These are phyloP conservation scores for Trichoderma semiorbis DNA, from an alignment of 2,329 filamentous ascomycete genomes.

Conservation along the genomic window DNA sequence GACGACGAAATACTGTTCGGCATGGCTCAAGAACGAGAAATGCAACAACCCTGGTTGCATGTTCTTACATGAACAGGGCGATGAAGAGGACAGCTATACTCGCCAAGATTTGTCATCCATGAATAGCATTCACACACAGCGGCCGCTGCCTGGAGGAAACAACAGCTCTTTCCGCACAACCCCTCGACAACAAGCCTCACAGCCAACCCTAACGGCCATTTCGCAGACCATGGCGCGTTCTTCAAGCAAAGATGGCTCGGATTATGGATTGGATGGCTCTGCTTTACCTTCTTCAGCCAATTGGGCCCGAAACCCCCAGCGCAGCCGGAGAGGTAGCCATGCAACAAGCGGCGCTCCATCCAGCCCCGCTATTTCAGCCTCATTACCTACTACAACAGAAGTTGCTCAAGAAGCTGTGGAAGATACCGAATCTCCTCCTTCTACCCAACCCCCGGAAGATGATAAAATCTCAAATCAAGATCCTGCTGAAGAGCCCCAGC, in stretches of 20 bases:
- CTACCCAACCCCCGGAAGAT: constrained; percentile 12
- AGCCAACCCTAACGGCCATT: constrained; percentile 38
- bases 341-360: constrained; percentile 77
- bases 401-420: constrained; percentile 43
- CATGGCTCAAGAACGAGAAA: constrained; percentile 88
- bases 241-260: constrained; percentile 72
- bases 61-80: constrained; percentile 96
- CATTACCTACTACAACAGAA: constrained; percentile 53
- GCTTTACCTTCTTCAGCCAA: constrained; percentile 91
- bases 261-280: constrained; percentile 71
- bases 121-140: constrained; percentile 81
- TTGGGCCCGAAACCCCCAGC: constrained; percentile 74
- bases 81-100: constrained; percentile 95
- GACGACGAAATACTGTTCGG: constrained; percentile 98
- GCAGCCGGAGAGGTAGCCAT: constrained; percentile 70
- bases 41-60: constrained; percentile 97
- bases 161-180: constrained; percentile 52
- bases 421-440: constrained; percentile 24
- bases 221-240: constrained; percentile 70
- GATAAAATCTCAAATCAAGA: background rate
- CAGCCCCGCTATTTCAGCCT: constrained; percentile 70
- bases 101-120: constrained; percentile 91
- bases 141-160: constrained; percentile 54
- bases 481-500: background rate
- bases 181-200: constrained; percentile 48